These are phyloP conservation scores for Schizophyllum amplum DNA, from an alignment of 1,284 basidiomycete genomes.

Conservation along the genomic window DNA sequence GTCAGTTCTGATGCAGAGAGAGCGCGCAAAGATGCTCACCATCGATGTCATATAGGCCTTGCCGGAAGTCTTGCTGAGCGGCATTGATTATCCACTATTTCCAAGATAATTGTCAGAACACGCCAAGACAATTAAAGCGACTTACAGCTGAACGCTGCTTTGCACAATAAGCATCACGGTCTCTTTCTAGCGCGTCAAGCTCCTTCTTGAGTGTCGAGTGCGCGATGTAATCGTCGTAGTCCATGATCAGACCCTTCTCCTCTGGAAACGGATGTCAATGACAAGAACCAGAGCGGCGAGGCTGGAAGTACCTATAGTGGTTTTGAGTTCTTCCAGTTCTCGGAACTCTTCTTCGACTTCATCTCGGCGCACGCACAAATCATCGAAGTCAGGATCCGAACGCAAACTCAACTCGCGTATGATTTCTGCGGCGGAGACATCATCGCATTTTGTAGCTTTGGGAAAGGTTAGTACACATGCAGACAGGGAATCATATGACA, in stretches of 20 bases:
- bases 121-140: not conserved
- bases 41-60: not conserved
- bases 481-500: not conserved
- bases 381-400: not conserved
- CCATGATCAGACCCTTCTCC: not conserved
- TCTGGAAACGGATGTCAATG: not conserved
- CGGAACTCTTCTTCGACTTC: not conserved
- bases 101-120: not conserved
- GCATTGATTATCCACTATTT: not conserved
- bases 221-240: not conserved
- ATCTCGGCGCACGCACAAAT: not conserved
- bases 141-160: not conserved
- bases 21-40: not conserved
- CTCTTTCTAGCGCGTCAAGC: not conserved
- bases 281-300: not conserved
- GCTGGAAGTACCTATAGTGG: not conserved
- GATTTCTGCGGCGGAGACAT: not conserved
- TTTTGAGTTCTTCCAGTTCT: not conserved
- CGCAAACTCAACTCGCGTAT: not conserved
- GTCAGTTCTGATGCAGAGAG: not conserved
- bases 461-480: not conserved
- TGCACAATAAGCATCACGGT: not conserved
- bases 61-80: not conserved
- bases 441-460: not conserved
- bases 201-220: not conserved